Evolutionary conservation across 148 eudicot genomes (phyloP).

Genomic region (Diospyros kaki): DNA sequence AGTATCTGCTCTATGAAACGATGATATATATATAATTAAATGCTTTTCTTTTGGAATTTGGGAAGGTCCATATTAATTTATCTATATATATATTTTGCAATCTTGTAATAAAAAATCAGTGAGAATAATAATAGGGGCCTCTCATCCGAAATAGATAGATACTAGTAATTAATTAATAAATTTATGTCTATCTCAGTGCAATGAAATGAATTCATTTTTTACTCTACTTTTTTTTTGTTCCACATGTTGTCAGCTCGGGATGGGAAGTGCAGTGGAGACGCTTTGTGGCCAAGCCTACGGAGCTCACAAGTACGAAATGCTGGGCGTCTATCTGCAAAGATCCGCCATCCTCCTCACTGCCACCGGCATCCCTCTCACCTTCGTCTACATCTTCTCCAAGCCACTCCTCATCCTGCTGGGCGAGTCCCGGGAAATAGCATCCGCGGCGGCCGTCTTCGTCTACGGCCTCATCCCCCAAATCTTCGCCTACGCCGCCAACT

Average conservation of each 20-base stretch:
- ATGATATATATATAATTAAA: too few species aligned
- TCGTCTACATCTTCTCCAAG: constrained; percentile 39
- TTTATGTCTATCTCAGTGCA: too few species aligned
- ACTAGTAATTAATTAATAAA: too few species aligned
- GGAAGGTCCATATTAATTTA: too few species aligned
- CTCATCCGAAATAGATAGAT: too few species aligned
- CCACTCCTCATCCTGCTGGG: constrained; percentile 36
- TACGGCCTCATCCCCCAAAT: constrained; percentile 63
- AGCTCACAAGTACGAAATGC: constrained; percentile 47
- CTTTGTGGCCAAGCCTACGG: constrained; percentile 74
- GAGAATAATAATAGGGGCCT: too few species aligned
- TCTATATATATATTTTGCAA: too few species aligned
- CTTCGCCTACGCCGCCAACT: constrained; percentile 47
- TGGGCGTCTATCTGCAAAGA: constrained; percentile 60
- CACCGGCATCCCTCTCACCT: constrained; percentile 39
- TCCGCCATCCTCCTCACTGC: constrained; percentile 39
- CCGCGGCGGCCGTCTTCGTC: constrained; percentile 38
- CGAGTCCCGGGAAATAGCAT: constrained; percentile 31
- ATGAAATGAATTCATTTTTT: too few species aligned
- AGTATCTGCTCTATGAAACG: too few species aligned
- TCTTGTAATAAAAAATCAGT: too few species aligned
- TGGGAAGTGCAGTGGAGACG: constrained; percentile 74
- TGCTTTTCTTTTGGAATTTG: too few species aligned
- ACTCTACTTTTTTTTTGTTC: too few species aligned
- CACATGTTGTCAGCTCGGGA: constrained; percentile 37